These are phyloP conservation scores for Colletotrichum lentis DNA, from an alignment of 2,329 filamentous ascomycete species.

Conservation along the genomic window DNA sequence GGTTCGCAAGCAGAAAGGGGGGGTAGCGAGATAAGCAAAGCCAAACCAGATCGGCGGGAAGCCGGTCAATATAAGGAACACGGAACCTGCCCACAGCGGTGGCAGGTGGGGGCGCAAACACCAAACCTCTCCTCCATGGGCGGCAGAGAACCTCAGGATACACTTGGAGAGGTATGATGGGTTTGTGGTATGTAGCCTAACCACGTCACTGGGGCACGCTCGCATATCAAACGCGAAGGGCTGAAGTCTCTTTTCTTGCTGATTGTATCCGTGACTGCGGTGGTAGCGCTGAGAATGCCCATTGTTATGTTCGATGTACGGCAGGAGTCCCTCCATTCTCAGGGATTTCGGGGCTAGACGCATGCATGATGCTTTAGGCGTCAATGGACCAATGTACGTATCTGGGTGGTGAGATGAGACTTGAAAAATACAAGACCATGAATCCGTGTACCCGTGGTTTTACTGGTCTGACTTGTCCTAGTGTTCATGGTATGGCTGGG, in stretches of 20 bases:
- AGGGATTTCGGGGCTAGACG: no score
- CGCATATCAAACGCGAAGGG: neutral
- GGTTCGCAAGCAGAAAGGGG: neutral
- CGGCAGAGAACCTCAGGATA: conserved; percentile 9
- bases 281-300: no score
- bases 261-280: no score
- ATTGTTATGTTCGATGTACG: neutral
- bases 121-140: neutral
- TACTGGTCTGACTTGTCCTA: neutral
- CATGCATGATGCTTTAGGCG: neutral
- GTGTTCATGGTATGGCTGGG: neutral
- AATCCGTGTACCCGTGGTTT: neutral
- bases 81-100: neutral
- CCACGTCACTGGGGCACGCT: neutral
- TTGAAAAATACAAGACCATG: no score
- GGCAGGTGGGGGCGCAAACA: conserved; percentile 2
- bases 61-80: conserved; percentile 12
- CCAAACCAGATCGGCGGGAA: conserved; percentile 3
- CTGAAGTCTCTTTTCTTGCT: neutral
- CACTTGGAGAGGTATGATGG: neutral
- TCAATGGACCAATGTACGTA: neutral
- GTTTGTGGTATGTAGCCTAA: neutral
- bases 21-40: neutral
- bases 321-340: neutral
- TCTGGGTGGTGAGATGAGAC: neutral